Evolutionary conservation across 176 grass and related monocot genomes (phyloP).

Genomic region (Alloteropsis semialata): DNA sequence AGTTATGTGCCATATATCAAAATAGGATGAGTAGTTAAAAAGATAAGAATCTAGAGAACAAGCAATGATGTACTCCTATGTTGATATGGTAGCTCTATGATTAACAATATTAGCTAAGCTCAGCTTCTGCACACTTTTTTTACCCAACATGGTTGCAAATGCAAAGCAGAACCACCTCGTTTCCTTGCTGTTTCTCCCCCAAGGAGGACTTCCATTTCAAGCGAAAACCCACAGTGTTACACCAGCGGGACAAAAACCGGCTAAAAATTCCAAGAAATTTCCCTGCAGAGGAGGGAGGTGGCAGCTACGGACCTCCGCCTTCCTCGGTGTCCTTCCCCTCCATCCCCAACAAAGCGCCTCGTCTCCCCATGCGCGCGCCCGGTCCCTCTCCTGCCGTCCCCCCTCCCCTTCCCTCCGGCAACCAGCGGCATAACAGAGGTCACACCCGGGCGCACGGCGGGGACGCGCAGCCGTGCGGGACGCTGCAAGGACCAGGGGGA

Average conservation of each 20-base stretch:
- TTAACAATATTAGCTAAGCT: not conserved
- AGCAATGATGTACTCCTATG: too few relatives aligned
- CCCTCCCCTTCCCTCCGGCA: slow-evolving; percentile 28
- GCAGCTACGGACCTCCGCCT: slow-evolving; percentile 40
- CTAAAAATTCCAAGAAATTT: not conserved
- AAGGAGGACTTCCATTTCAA: not conserved
- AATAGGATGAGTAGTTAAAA: too few relatives aligned
- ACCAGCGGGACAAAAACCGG: not conserved
- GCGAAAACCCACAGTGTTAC: not conserved
- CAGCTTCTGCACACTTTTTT: not conserved
- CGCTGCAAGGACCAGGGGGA: too few relatives aligned
- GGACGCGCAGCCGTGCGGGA: slow-evolving; percentile 39
- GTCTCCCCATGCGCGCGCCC: slow-evolving; percentile 26
- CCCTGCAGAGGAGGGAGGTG: slow-evolving; percentile 17
- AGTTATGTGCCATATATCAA: too few relatives aligned
- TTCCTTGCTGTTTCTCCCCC: not conserved
- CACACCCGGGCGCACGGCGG: slow-evolving; percentile 25
- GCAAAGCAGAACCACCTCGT: not conserved
- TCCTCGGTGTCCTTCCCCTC: slow-evolving; percentile 43
- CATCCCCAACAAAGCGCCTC: slow-evolving; percentile 19
- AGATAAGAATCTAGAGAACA: too few relatives aligned
- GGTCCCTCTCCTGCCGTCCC: too few relatives aligned
- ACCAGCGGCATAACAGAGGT: slow-evolving; percentile 32
- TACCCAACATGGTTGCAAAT: not conserved
- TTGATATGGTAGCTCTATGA: too few relatives aligned